A percentile compares a stretch with the other conserved stretches of the same genome.
Evolutionary conservation across 768 basidiomycete species (phyloP).

Genomic region (Boletus subparvulus): DNA sequence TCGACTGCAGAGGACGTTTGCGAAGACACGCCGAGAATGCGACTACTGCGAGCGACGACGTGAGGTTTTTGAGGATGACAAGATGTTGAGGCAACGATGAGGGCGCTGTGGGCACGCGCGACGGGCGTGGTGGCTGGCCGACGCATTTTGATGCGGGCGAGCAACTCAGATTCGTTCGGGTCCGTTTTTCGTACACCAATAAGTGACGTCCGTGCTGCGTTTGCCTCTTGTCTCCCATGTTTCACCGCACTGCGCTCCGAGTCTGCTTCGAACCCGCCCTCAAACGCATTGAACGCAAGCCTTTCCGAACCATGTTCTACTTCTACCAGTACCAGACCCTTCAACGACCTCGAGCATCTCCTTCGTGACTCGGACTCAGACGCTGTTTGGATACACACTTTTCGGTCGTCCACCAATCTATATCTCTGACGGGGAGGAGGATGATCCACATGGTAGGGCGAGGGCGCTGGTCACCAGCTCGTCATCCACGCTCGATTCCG

Average conservation of each 20-base stretch:
- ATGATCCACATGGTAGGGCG: slow-evolving; percentile 23
- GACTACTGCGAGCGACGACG: too few species aligned
- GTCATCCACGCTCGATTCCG: slow-evolving; percentile 61
- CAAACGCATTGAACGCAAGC: slow-evolving; percentile 3
- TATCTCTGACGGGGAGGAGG: slow-evolving; percentile 53
- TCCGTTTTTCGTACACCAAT: slow-evolving; percentile 66
- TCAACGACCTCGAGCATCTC: slow-evolving; percentile 49
- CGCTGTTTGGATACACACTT: slow-evolving; percentile 63
- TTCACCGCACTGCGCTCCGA: slow-evolving; percentile 41
- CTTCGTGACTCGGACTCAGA: slow-evolving; percentile 54
- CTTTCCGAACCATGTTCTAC: slow-evolving; percentile 29
- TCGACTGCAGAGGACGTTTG: too few species aligned
- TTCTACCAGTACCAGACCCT: slow-evolving; percentile 5
- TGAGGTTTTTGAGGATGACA: too few species aligned
- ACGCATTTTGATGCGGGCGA: too few species aligned
- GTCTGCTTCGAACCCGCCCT: slow-evolving; percentile 18
- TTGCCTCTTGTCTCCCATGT: slow-evolving; percentile 62
- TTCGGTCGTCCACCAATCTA: slow-evolving; percentile 66
- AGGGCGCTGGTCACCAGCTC: slow-evolving; percentile 27
- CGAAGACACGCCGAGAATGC: too few species aligned
- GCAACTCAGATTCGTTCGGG: too few species aligned
- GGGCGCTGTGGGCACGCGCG: too few species aligned
- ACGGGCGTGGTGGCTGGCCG: too few species aligned
- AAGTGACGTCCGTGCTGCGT: slow-evolving; percentile 53
- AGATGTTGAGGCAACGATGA: too few species aligned